phyloP scores from a whole-genome alignment of 2,329 filamentous ascomycete species.

The Cladosporium sp. region DNA sequence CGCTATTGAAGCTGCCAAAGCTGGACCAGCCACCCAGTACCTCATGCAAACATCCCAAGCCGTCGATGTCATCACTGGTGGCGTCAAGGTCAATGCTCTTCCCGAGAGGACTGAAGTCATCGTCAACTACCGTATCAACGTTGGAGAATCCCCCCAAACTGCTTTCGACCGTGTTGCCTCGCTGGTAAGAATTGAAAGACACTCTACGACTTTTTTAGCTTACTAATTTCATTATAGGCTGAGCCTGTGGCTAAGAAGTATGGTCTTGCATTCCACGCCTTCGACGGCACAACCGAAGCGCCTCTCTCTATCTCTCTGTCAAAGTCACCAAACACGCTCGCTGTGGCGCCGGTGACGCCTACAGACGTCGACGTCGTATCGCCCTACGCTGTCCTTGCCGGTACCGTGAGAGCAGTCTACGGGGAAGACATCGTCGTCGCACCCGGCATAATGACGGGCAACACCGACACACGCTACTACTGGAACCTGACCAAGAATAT shows the following conservation, averaged over 20 bases:
- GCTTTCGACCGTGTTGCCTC: slow-evolving; percentile 50
- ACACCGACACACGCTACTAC: slow-evolving; percentile 39
- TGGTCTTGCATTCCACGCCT: slow-evolving; percentile 51
- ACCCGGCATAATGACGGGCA: slow-evolving; percentile 40
- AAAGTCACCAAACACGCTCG: slow-evolving; percentile 29
- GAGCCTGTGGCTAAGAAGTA: slow-evolving; percentile 50
- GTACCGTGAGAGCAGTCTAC: slow-evolving; percentile 47
- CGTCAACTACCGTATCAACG: slow-evolving; percentile 60
- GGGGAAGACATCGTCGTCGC: slow-evolving; percentile 42
- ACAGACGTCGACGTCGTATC: slow-evolving; percentile 38
- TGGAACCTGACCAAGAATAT: slow-evolving; percentile 40
- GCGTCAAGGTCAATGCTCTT: slow-evolving; percentile 60
- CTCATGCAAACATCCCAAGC: slow-evolving; percentile 60
- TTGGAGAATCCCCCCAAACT: slow-evolving; percentile 51
- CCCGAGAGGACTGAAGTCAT: slow-evolving; percentile 55
- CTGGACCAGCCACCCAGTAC: slow-evolving; percentile 48
- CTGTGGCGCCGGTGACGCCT: slow-evolving; percentile 38
- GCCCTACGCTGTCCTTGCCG: slow-evolving; percentile 39
- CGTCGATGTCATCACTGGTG: slow-evolving; percentile 55
- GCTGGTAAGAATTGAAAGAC: slow-evolving; percentile 36
- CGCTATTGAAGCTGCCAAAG: slow-evolving; percentile 39
- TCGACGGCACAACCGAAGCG: slow-evolving; percentile 43
- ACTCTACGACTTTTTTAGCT: not conserved
- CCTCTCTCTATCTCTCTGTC: slow-evolving; percentile 35
- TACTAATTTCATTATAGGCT: not conserved